These are phyloP conservation scores for Plasmodium gaboni DNA, from an alignment of 169 alveolate genomes.

Conservation along the genomic window DNA sequence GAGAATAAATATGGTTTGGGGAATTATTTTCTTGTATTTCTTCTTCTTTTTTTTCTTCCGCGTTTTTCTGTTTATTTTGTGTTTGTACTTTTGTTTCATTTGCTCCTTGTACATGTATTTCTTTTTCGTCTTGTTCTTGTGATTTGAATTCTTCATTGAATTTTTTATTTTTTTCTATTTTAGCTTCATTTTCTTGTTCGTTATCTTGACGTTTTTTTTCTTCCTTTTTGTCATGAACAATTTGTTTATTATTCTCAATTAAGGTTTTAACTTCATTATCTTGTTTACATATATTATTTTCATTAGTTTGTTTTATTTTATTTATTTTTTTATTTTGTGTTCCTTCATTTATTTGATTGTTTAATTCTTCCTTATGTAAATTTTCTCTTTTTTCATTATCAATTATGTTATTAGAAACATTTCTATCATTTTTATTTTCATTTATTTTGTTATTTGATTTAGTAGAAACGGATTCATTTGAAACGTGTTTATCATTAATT, in stretches of 20 bases:
- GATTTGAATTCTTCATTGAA: background rate
- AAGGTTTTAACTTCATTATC: no score
- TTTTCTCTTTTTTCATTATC: conserved; percentile 9
- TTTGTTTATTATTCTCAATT: no score
- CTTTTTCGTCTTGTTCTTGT: background rate
- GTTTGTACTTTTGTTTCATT: background rate
- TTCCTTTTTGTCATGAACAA: background rate
- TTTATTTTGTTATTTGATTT: background rate
- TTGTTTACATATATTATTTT: background rate
- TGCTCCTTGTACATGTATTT: background rate
- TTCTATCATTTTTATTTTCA: conserved; percentile 10
- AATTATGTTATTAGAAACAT: background rate
- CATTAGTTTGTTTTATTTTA: background rate
- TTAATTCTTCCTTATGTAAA: background rate
- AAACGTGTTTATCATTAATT: conserved; percentile 1
- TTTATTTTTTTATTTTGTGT: background rate
- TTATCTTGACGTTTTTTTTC: background rate
- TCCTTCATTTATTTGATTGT: background rate
- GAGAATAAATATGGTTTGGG: background rate
- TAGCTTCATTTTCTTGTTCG: background rate
- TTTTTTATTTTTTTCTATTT: background rate
- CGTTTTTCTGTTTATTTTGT: background rate
- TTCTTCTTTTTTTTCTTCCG: background rate
- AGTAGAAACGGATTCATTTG: background rate
- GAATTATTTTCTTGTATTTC: background rate